Base-by-base conservation (phyloP, 345 rosid species). In the Salix suchowensis region DNA sequence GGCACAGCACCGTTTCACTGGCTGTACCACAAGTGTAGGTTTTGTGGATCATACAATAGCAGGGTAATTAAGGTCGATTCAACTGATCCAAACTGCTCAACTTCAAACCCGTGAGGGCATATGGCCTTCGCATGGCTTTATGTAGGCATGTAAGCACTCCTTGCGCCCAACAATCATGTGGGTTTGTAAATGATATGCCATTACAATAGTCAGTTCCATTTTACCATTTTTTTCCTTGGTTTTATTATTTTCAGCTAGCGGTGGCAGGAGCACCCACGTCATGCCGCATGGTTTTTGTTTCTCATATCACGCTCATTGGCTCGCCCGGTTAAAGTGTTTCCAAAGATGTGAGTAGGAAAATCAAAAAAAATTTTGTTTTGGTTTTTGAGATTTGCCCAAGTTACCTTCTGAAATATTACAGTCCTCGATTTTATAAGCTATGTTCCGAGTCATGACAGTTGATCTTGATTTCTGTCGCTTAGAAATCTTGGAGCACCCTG, bases 1-100 rank as follows among this genome's bases (percentile, higher is more conserved):
- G 90, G 96, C 54, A 85, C 80, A 0, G 78, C 94, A 46, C 76
- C 74, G 62, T 93, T 93, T 88, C 97, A 93, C 69, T 93, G 97
- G 97, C 81, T 93, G 46, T 91, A 93, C 83, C 97, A 93, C 79
- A 93, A 93, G 82, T 93, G 97, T 28, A 81, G 87, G 32, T 66
- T 34, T 21, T 92, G 96, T n/a, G 88, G 96, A 68, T 93, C 97
- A 6, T 93, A 91, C 86, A 93, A 93, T 80, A 93, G 93, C n/a
- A 87, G 96, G 24, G 91, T 93, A 68, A 89, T 93, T 82, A 91
- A 81, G 82, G 77, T 82, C 19, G 92, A 77, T 28, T 65, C 78
- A 32, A 40, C 69, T 34, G 61, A 46, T 58, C 39, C 74, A 11
- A 68, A 32, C 75, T 78, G 84, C 68, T 44, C 81, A 73, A 62